Evolutionary conservation across 495 filamentous ascomycete genomes (phyloP).

Genomic region (Hyaloscypha finlandica): DNA sequence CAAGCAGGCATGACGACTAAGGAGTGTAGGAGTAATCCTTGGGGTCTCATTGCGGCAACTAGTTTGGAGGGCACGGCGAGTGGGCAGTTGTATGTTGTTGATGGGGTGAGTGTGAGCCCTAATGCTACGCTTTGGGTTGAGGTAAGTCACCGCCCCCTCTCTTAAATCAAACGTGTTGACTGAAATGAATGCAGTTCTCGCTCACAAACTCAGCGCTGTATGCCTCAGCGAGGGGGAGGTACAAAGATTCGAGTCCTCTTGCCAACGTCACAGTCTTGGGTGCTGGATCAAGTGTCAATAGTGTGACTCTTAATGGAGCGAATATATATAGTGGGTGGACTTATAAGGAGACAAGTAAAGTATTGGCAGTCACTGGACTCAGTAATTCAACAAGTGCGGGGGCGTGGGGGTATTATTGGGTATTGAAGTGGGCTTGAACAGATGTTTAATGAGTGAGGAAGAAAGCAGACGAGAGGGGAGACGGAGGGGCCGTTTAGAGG

Average conservation of each 20-base stretch:
- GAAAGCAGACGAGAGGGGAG: too few species aligned
- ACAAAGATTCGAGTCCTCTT: slow-evolving; percentile 60
- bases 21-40: slow-evolving; percentile 65
- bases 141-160: slow-evolving; percentile 35
- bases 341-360: slow-evolving; percentile 49
- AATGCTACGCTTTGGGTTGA: slow-evolving; percentile 57
- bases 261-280: slow-evolving; percentile 70
- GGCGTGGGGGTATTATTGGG: too few species aligned
- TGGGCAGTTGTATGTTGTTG: slow-evolving; percentile 78
- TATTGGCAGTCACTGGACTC: slow-evolving; percentile 53
- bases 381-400: background rate
- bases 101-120: slow-evolving; percentile 72
- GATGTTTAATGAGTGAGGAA: too few species aligned
- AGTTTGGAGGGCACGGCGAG: slow-evolving; percentile 55
- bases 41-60: slow-evolving; percentile 68
- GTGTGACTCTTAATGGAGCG: slow-evolving; percentile 23
- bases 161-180: slow-evolving; percentile 4
- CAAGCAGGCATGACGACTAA: slow-evolving; percentile 70
- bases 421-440: too few species aligned
- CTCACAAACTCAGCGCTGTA: slow-evolving; percentile 48
- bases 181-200: slow-evolving; percentile 46
- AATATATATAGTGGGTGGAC: slow-evolving; percentile 45
- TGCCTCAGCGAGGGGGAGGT: slow-evolving; percentile 52
- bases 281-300: slow-evolving; percentile 34
- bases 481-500: too few species aligned